A percentile compares a stretch with the other conserved stretches of the same genome.
Evolutionary conservation across 805 yeast genomes (phyloP).

Genomic region (Suhomyces sp.): DNA sequence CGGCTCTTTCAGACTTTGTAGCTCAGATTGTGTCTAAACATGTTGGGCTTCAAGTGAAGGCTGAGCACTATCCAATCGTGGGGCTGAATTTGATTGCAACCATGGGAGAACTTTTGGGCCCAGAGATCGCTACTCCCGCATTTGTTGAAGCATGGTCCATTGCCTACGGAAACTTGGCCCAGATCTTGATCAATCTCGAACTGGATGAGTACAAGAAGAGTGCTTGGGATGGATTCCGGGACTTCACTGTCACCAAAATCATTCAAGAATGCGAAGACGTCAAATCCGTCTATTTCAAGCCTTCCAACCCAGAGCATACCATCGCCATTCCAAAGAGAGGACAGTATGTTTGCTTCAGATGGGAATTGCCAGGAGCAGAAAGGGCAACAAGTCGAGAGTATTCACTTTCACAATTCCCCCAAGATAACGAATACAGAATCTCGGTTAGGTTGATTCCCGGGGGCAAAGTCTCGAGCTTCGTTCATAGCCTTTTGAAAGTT

Average conservation of each 20-base stretch:
- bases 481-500: slow-evolving; percentile 47
- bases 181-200: slow-evolving; percentile 58
- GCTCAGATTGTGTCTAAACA: slow-evolving; percentile 64
- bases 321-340: slow-evolving; percentile 40
- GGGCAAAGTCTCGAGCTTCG: slow-evolving; percentile 51
- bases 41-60: slow-evolving; percentile 57
- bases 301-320: slow-evolving; percentile 33
- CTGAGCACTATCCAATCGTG: slow-evolving; percentile 68
- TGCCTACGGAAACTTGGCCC: slow-evolving; percentile 66
- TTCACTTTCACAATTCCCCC: slow-evolving; percentile 47
- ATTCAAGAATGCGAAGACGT: slow-evolving; percentile 48
- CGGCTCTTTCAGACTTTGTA: slow-evolving; percentile 53
- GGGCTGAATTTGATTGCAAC: slow-evolving; percentile 58
- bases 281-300: slow-evolving; percentile 48
- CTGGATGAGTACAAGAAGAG: slow-evolving; percentile 41
- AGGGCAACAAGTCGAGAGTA: slow-evolving; percentile 56
- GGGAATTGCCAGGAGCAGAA: slow-evolving; percentile 33
- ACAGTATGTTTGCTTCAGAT: slow-evolving; percentile 44
- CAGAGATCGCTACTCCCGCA: slow-evolving; percentile 54
- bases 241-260: slow-evolving; percentile 45
- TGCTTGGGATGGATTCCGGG: slow-evolving; percentile 59
- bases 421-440: slow-evolving; percentile 48
- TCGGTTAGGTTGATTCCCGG: slow-evolving; percentile 50
- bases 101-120: slow-evolving; percentile 54
- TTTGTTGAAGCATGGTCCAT: slow-evolving; percentile 63